These are phyloP conservation scores for Cladosporium sp. DNA, from an alignment of 2,329 filamentous ascomycete genomes.

Conservation along the genomic window DNA sequence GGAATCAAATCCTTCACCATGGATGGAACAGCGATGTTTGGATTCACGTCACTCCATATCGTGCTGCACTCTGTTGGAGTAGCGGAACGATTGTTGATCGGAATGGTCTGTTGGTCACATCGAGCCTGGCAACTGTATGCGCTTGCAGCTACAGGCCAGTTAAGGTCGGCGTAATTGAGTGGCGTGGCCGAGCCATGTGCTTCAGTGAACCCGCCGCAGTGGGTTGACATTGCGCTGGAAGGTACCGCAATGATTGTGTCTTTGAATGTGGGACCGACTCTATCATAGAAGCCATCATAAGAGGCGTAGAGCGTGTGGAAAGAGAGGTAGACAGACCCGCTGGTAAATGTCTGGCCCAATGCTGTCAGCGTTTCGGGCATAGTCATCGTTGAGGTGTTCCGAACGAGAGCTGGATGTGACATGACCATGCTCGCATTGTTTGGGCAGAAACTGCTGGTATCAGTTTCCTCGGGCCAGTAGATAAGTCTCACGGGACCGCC, in stretches of 20 bases:
- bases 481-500: slow-evolving; percentile 22
- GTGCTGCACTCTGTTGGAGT: background rate
- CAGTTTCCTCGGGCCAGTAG: slow-evolving; percentile 19
- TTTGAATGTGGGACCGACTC: slow-evolving; percentile 20
- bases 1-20: slow-evolving; percentile 3
- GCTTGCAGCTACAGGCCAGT: slow-evolving; percentile 22
- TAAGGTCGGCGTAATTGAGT: slow-evolving; percentile 21
- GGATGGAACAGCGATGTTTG: background rate
- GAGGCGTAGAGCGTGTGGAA: slow-evolving; percentile 19
- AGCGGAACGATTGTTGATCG: too few relatives aligned
- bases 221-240: slow-evolving; percentile 19
- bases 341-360: slow-evolving; percentile 20
- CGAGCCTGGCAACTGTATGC: slow-evolving; percentile 20
- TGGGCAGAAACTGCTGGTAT: background rate
- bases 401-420: background rate
- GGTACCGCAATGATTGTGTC: slow-evolving; percentile 20
- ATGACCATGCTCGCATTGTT: slow-evolving; percentile 2
- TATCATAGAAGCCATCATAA: slow-evolving; percentile 13
- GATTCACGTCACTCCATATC: slow-evolving; percentile 7
- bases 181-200: slow-evolving; percentile 12
- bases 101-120: background rate
- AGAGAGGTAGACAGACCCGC: slow-evolving; percentile 19
- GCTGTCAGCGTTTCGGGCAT: slow-evolving; percentile 14
- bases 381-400: background rate
- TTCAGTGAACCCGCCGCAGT: slow-evolving; percentile 15